phyloP scores from a whole-genome alignment of 768 basidiomycete species.

The Pleurotus salmoneostramineus region DNA sequence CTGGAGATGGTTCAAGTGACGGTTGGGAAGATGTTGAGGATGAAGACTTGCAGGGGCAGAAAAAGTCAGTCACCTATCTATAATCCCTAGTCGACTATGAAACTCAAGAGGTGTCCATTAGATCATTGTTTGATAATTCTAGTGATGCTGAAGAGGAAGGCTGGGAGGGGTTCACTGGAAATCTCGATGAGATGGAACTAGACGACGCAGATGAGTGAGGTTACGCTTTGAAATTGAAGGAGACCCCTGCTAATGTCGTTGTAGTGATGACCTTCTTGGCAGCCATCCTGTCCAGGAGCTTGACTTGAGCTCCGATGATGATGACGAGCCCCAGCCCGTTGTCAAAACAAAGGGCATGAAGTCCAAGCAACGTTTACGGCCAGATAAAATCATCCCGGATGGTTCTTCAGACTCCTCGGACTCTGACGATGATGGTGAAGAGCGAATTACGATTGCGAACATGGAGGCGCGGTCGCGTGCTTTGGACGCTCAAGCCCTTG shows the following conservation, averaged over 20 bases:
- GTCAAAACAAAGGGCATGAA: slow-evolving; percentile 38
- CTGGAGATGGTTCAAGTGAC: slow-evolving; percentile 33
- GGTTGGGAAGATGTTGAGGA: slow-evolving; percentile 66
- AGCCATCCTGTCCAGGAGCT: slow-evolving; percentile 53
- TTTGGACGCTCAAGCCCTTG: slow-evolving; percentile 62
- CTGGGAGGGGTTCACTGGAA: slow-evolving; percentile 32
- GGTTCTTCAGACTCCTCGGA: slow-evolving; percentile 47
- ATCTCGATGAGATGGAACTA: slow-evolving; percentile 47
- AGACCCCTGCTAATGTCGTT: slow-evolving; percentile 9
- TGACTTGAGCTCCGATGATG: slow-evolving; percentile 61
- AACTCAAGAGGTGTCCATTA: slow-evolving; percentile 17
- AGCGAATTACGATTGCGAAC: slow-evolving; percentile 68
- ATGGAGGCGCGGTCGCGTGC: slow-evolving; percentile 81
- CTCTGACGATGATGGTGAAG: slow-evolving; percentile 38
- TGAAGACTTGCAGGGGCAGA: slow-evolving; percentile 35
- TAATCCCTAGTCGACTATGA: neutral
- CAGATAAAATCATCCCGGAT: slow-evolving; percentile 46
- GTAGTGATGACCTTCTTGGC: slow-evolving; percentile 44
- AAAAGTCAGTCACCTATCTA: slow-evolving; percentile 27
- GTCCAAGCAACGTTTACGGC: slow-evolving; percentile 49
- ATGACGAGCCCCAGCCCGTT: slow-evolving; percentile 32
- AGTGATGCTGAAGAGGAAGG: slow-evolving; percentile 40
- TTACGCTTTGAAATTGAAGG: neutral
- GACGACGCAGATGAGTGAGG: slow-evolving; percentile 44
- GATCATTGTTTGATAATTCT: slow-evolving; percentile 45